Evolutionary conservation across 306 rosid genomes (phyloP).

Genomic region (Hylodesmum podocarpum): DNA sequence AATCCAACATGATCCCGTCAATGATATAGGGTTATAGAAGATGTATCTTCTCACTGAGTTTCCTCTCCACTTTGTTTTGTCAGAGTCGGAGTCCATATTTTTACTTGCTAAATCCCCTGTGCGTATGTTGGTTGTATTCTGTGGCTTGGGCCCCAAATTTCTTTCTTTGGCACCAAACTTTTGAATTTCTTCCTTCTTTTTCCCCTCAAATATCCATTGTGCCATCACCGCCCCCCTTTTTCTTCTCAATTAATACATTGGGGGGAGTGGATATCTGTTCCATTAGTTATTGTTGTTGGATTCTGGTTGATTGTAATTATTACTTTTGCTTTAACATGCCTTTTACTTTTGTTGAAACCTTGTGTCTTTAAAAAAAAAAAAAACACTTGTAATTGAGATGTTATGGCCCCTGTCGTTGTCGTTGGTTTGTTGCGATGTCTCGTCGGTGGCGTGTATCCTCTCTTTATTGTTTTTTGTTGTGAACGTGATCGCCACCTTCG

Average conservation of each 20-base stretch:
- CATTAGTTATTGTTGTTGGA: conserved; percentile 48
- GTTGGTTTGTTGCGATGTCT: conserved; percentile 44
- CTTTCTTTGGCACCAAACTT: conserved; percentile 36
- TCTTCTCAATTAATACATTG: conserved; percentile 23
- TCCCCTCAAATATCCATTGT: conserved; percentile 20
- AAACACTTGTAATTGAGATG: conserved; percentile 37
- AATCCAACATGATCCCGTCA: conserved; percentile 41
- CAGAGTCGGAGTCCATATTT: conserved; percentile 27
- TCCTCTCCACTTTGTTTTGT: conserved; percentile 14
- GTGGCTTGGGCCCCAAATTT: conserved; percentile 39
- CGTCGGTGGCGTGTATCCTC: conserved; percentile 31
- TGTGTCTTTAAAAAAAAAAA: conserved; percentile 22
- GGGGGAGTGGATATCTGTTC: conserved; percentile 47
- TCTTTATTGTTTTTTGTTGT: conserved; percentile 26
- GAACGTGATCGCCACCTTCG: conserved; percentile 27
- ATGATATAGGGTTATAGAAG: conserved; percentile 28
- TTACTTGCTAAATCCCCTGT: conserved; percentile 40
- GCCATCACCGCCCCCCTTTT: not conserved
- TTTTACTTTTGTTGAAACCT: conserved; percentile 36
- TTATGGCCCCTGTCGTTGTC: conserved; percentile 34
- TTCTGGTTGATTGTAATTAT: conserved; percentile 56
- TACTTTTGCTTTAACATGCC: conserved; percentile 40
- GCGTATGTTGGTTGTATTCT: conserved; percentile 33
- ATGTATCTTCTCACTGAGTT: conserved; percentile 34
- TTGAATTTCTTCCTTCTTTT: conserved; percentile 16